phyloP scores from a whole-genome alignment of 345 rosid genomes.

The Boechera stricta region DNA sequence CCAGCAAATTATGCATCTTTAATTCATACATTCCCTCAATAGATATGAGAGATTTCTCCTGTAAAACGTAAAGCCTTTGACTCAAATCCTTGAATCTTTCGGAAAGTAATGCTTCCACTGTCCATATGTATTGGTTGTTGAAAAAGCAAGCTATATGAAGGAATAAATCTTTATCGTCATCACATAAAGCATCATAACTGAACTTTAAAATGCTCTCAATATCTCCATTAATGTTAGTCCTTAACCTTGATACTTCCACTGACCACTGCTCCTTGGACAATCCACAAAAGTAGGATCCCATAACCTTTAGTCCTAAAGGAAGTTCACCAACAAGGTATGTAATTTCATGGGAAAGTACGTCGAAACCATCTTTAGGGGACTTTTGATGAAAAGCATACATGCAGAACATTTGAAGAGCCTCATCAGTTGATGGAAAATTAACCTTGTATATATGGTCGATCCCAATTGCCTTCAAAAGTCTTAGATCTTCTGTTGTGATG shows the following conservation, averaged over 20 bases:
- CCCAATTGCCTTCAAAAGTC: background rate
- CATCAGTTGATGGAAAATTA: background rate
- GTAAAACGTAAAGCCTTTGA: background rate
- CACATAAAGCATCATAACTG: slow-evolving; percentile 46
- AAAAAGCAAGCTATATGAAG: slow-evolving; percentile 47
- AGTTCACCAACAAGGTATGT: slow-evolving; percentile 9
- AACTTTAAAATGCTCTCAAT: slow-evolving; percentile 31
- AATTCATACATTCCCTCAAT: background rate
- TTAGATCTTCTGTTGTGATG: slow-evolving; percentile 19
- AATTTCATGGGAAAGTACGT: background rate
- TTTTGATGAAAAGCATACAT: slow-evolving; percentile 10
- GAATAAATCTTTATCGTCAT: slow-evolving; percentile 36
- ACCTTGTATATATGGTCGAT: background rate
- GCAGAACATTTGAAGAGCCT: slow-evolving; percentile 32
- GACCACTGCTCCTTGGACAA: slow-evolving; percentile 22
- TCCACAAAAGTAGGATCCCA: slow-evolving; percentile 29
- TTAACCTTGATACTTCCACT: slow-evolving; percentile 16
- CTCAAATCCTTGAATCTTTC: background rate
- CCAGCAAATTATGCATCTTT: slow-evolving; percentile 36
- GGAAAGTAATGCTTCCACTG: background rate
- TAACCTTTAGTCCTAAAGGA: slow-evolving; percentile 44
- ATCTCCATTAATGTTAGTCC: background rate
- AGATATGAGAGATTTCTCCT: slow-evolving; percentile 35
- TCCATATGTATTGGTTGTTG: background rate
- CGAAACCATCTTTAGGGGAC: background rate